Base-by-base conservation (phyloP, 2,329 filamentous ascomycete genomes). In the Allantophomopsis cytisporea region DNA sequence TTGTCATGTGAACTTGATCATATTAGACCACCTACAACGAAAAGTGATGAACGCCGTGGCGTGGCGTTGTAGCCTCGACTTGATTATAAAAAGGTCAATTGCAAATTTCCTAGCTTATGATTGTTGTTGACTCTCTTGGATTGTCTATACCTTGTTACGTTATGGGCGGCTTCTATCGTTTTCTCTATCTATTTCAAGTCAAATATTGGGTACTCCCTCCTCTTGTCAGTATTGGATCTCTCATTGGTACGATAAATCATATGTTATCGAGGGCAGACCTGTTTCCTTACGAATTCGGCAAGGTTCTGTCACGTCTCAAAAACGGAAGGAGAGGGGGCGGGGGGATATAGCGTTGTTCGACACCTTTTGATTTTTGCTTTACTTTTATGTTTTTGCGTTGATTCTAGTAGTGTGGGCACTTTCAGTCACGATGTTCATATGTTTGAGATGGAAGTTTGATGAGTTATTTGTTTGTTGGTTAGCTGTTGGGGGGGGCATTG, bases 241-340 rank as follows among this genome's bases (percentile, higher is more conserved):
- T 28, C 23, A 28, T 28, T 12, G 11, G 23, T 10, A 10, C 10
- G 7, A 8, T 28, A 28, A 12, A 8, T 46, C 41, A 15, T 14
- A 32, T 49, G 35, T 52, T 49, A 56, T 61, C 58, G 58, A 47
- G 56, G 57, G 54, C 55, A 62, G 59, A 50, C 55, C 63, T 63
- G 62, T 64, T 59, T 59, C 59, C 59, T 54, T 54, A 56, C 52
- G 46, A 39, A 37, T 48, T 10, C 45, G 44, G 41, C 35, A 43
- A 47, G 46, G 44, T 52, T 50, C 49, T 50, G 43, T 47, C 47
- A 7, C 49, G 41, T 45, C 45, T 52, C 45, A 47, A 40, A 36
- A n/a, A n/a, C n/a, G n/a, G n/a, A n/a, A 42, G 28, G 40, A 46
- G 42, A 12, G n/a, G 11, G 31, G 18, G 31, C 7, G 31, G n/a